Evolutionary conservation across 257 asterid species (phyloP), one percentile per base, ranked within the genome.

Genomic region (Lantana camara): DNA sequence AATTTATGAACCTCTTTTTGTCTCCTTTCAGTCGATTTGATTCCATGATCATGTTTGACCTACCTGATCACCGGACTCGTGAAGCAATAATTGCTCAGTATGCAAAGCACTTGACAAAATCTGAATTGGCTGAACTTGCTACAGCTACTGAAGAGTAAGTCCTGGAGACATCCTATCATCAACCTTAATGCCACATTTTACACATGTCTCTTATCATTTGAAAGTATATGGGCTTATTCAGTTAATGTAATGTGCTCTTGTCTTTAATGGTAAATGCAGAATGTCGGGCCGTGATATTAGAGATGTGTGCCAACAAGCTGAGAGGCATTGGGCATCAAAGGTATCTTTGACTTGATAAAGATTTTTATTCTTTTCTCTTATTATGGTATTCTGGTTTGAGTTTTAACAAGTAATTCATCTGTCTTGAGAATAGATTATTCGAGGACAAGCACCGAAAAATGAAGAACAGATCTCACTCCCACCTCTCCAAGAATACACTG

Each of bases 251-350:
- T 58, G 46, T 64, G 16, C 41, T 32, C n/a, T 47, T 63, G 15
- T 19, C 41, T 11, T 35, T 37, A 3, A 27, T 59, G 57, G 24
- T 51, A 22, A 20, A 34, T 67, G 62, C 91, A 90, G 99, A 32
- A 85, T 92, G 96, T 92, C 96, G 0, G 98, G 95, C 42, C 88
- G 97, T 37, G 97, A 90, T 77, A 90, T 90, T 58, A 85, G 92
- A 70, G 95, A 90, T 60, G 94, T 90, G 35, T 93, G 99, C 74
- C 99, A 90, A 68, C 99, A 93, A 77, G 95, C 99, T 1, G 97
- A 93, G 83, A 78, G 99, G 79, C 89, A 64, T 37, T 93, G 99
- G 97, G 99, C 97, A 52, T 93, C 99, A 38, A 93, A 90, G 99
- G 99, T 93, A 80, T 37, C 32, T 17, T 65, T 50, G 5, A 52